Conservation (phyloP, 1,284 basidiomycete genomes). For the Pisolithus thermaeus region DNA sequence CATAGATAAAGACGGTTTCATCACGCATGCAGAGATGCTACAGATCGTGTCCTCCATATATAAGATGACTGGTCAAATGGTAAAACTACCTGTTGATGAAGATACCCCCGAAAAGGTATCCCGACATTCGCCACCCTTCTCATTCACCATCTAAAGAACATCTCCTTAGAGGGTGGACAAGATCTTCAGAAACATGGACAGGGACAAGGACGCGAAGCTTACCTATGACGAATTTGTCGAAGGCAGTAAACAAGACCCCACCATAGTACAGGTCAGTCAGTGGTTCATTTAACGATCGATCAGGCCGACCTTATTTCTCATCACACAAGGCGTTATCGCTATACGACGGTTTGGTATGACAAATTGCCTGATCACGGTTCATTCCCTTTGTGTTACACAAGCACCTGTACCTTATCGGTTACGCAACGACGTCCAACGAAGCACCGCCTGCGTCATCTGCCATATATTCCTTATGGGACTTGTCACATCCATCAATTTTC, state of each 20-base stretch:
- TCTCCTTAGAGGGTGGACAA: slow-evolving; percentile 83
- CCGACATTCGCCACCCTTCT: slow-evolving; percentile 10
- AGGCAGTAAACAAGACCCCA: slow-evolving; percentile 95
- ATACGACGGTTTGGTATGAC: slow-evolving; percentile 71
- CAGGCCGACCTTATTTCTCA: slow-evolving; percentile 8
- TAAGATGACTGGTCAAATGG: slow-evolving; percentile 99
- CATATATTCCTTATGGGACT: slow-evolving; percentile 1
- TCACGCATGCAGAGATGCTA: slow-evolving; percentile 98
- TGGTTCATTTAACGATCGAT: slow-evolving; percentile 7
- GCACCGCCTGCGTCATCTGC: slow-evolving; percentile 21
- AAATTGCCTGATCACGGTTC: neutral
- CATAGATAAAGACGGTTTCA: slow-evolving; percentile 94
- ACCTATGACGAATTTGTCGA: slow-evolving; percentile 96
- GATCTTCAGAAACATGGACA: slow-evolving; percentile 92
- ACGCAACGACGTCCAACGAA: slow-evolving; percentile 16
- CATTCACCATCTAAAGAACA: slow-evolving; percentile 9
- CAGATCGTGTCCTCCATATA: slow-evolving; percentile 95
- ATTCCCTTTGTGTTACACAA: neutral
- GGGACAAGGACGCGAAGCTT: slow-evolving; percentile 83
- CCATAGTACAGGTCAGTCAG: slow-evolving; percentile 83
- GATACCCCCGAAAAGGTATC: slow-evolving; percentile 96
- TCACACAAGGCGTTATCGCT: slow-evolving; percentile 60
- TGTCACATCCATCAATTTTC: neutral
- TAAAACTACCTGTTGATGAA: slow-evolving; percentile 94
- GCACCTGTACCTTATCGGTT: slow-evolving; percentile 18